Evolutionary conservation across 306 rosid genomes (phyloP).

Genomic region (Ammopiptanthus mongolicus): DNA sequence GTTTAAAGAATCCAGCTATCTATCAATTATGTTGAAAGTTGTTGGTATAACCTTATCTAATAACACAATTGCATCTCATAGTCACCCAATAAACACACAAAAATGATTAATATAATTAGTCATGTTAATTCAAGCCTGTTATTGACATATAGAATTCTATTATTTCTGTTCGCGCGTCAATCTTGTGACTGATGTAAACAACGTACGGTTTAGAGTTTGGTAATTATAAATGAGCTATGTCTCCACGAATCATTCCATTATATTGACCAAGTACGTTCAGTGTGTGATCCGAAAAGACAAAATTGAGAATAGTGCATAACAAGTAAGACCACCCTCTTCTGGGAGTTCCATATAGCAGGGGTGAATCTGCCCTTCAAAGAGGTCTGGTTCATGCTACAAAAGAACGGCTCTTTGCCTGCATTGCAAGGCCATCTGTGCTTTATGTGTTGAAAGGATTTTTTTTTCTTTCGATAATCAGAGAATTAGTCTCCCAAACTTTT

Average conservation of each 20-base stretch:
- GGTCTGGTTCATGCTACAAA: slow-evolving; percentile 22
- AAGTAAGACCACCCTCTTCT: background rate
- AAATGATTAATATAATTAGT: too few species aligned
- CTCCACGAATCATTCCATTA: slow-evolving; percentile 23
- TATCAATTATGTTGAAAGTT: too few species aligned
- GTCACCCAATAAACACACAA: too few species aligned
- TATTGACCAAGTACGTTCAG: slow-evolving; percentile 43
- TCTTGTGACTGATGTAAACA: background rate
- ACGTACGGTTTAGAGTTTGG: background rate
- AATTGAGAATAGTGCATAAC: background rate
- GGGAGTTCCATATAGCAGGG: background rate
- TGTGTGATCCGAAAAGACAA: background rate
- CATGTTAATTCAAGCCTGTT: too few species aligned
- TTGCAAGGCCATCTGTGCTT: background rate
- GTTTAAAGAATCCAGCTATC: too few species aligned
- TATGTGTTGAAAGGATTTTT: too few species aligned
- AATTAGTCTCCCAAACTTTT: too few species aligned
- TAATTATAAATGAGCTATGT: background rate
- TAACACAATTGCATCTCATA: too few species aligned
- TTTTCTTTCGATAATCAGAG: too few species aligned
- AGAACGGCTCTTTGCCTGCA: background rate
- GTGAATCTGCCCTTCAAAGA: slow-evolving; percentile 21
- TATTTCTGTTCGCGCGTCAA: too few species aligned
- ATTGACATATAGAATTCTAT: too few species aligned
- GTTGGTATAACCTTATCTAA: too few species aligned